Conservation (phyloP, 2,329 filamentous ascomycete species). For the Talaromyces sp. region DNA sequence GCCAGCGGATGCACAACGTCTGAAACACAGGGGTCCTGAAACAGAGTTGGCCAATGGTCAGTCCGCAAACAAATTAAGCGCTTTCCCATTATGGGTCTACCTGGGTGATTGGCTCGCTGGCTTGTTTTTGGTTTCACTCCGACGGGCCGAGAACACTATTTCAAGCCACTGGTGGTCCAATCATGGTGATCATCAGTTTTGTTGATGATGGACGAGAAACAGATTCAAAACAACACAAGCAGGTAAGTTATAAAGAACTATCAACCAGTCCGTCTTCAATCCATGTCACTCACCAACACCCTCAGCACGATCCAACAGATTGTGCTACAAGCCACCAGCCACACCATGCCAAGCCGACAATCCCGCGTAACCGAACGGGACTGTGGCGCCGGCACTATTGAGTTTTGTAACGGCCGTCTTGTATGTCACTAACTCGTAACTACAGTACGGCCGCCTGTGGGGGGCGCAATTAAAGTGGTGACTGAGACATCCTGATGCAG, state of each 20-base stretch:
- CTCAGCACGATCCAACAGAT: no score
- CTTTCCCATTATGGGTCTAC: no score
- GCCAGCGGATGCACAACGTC: not conserved
- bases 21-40: slow-evolving; percentile 10
- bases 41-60: not conserved
- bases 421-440: not conserved
- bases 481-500: slow-evolving; percentile 1
- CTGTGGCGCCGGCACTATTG: not conserved
- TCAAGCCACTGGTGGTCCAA: not conserved
- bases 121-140: not conserved
- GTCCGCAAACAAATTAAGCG: not conserved
- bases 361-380: not conserved
- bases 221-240: not conserved
- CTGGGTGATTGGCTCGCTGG: not conserved
- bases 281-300: not conserved
- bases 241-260: not conserved
- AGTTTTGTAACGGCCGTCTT: not conserved
- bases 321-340: not conserved
- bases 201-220: not conserved
- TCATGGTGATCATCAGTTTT: not conserved
- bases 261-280: not conserved
- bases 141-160: slow-evolving; percentile 1
- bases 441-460: not conserved
- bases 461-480: not conserved
- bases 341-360: not conserved